A percentile compares a stretch with the other conserved stretches of the same genome.
phyloP scores from a whole-genome alignment of 805 yeast genomes.

The Cyberlindnera suaveolens region DNA sequence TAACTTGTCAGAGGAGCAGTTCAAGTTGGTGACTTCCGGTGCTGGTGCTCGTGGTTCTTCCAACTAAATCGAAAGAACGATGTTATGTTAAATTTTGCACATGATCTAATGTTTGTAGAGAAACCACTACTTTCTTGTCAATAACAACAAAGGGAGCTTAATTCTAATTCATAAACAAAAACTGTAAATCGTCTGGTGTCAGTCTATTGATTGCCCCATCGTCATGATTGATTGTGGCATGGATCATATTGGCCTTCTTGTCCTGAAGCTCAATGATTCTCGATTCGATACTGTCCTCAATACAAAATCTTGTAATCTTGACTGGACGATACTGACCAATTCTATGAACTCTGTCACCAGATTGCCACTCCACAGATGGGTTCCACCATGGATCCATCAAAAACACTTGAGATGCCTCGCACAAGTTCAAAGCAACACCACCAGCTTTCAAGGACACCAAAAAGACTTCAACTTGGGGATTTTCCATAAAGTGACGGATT shows the following conservation, averaged over 20 bases:
- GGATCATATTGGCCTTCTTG: slow-evolving; percentile 96
- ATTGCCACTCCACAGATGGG: slow-evolving; percentile 97
- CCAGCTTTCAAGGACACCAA: slow-evolving; percentile 96
- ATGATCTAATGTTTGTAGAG: not conserved
- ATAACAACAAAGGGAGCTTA: not conserved
- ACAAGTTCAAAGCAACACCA: slow-evolving; percentile 93
- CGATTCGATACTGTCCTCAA: slow-evolving; percentile 95
- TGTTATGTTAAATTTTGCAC: not conserved
- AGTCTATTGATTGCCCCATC: slow-evolving; percentile 83
- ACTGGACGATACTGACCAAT: slow-evolving; percentile 96
- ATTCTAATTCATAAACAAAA: slow-evolving; percentile 71
- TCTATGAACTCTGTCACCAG: slow-evolving; percentile 96
- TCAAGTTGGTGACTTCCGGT: slow-evolving; percentile 53
- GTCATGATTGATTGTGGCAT: slow-evolving; percentile 92
- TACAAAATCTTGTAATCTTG: slow-evolving; percentile 83
- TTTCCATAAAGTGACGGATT: slow-evolving; percentile 87
- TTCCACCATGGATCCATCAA: slow-evolving; percentile 99
- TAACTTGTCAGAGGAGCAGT: slow-evolving; percentile 47
- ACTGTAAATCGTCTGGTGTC: slow-evolving; percentile 93
- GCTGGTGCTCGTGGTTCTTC: slow-evolving; percentile 75
- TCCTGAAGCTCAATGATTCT: slow-evolving; percentile 94
- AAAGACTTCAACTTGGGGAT: slow-evolving; percentile 87
- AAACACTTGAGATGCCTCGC: slow-evolving; percentile 96
- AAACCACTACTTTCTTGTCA: not conserved
- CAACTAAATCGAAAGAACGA: slow-evolving; percentile 9